Evolutionary conservation across 2,329 filamentous ascomycete species (phyloP).

Genomic region (Aspergillus thermomutatus): DNA sequence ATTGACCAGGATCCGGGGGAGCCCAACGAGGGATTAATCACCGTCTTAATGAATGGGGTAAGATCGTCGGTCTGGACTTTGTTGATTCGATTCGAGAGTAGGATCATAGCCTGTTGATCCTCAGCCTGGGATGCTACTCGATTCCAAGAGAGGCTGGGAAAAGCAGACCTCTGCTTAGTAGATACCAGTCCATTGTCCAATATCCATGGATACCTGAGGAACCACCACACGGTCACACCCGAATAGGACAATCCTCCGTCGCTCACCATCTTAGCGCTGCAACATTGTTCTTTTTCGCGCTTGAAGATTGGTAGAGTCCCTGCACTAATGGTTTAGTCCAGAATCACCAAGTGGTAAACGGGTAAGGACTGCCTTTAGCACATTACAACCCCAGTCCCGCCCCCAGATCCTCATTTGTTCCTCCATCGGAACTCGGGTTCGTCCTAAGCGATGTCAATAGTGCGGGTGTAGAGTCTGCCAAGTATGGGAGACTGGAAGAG

Average conservation of each 20-base stretch:
- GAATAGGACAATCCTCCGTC: slow-evolving; percentile 1
- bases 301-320: neutral
- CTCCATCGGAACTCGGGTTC: neutral
- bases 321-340: neutral
- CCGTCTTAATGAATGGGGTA: neutral
- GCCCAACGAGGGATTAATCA: slow-evolving; percentile 4
- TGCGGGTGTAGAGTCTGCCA: neutral
- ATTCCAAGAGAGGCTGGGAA: neutral
- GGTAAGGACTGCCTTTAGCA: neutral
- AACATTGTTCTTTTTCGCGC: slow-evolving; percentile 1
- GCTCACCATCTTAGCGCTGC: slow-evolving; percentile 6
- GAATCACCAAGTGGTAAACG: neutral
- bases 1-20: slow-evolving; percentile 3
- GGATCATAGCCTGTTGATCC: neutral
- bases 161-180: neutral
- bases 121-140: neutral
- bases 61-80: slow-evolving; percentile 16
- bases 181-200: no score
- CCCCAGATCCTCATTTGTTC: slow-evolving; percentile 24
- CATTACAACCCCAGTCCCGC: slow-evolving; percentile 11
- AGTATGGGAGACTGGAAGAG: no score
- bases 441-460: slow-evolving; percentile 3
- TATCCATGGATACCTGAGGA: neutral
- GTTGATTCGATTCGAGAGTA: neutral
- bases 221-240: neutral